Evolutionary conservation across 1,139 yeast species (phyloP), one percentile per base, ranked within the genome.

Genomic region (Meyerozyma athensensis): DNA sequence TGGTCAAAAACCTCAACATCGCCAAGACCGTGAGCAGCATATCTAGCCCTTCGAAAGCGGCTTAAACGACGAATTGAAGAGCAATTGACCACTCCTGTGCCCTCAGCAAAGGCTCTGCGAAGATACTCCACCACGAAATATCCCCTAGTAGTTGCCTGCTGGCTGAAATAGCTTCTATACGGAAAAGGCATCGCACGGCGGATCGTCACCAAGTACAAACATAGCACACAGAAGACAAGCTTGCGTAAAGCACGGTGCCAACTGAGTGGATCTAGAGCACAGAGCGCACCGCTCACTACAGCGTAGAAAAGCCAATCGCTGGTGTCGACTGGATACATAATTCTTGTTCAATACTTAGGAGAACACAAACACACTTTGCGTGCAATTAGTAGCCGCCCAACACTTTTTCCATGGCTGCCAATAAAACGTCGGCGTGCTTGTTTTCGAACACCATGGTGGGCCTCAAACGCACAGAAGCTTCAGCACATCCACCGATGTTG

Each of bases 401-500:
- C 30, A 73, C 71, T 52, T 71, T 65, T 36, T 73, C 77, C 41
- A 76, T 60, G 26, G 69, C 68, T 18, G 59, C 68, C 42, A 82
- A 58, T 49, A 84, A 68, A 36, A 82, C 62, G 47, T 82, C 86
- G 34, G 86, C 90, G 52, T 84, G 94, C 61, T 79, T 77, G 63
- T 81, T 73, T 63, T 81, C 87, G 56, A 84, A 84, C 19, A 78
- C 77, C 56, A 84, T 68, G 34, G 86, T 72, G 38, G 95, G 95
- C 62, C 95, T 77, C 60, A 84, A 72, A 63, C 95, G 77, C 39
- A 85, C 79, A 32, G 87, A 76, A 44, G 65, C 70, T 40, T 76
- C 83, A 34, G 90, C 90, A 61, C 94, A 84, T 30, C 89, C 92
- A 43, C 95, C 95, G 52, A 82, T 74, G 59, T 84, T 83, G 45